A percentile compares a stretch with the other conserved stretches of the same genome.
Evolutionary conservation across 75 land plant species (phyloP).

Genomic region (Pinus albicaulis): DNA sequence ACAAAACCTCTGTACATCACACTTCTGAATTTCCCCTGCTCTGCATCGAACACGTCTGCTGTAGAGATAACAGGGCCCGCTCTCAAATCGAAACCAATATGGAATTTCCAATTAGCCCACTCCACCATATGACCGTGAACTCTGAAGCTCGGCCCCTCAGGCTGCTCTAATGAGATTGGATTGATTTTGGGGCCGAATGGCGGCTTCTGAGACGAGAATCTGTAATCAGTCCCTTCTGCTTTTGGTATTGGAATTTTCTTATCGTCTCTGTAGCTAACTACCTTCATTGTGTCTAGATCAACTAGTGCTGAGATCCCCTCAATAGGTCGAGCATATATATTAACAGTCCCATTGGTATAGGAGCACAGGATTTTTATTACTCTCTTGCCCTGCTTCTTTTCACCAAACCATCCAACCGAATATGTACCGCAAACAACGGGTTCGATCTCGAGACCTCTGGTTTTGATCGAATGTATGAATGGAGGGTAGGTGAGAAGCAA

Average conservation of each 20-base stretch:
- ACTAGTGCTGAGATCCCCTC: slow-evolving; percentile 51
- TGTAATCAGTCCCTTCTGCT: slow-evolving; percentile 31
- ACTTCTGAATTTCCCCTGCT: slow-evolving; percentile 23
- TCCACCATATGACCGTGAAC: slow-evolving; percentile 48
- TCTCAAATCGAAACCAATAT: slow-evolving; percentile 36
- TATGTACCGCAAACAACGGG: slow-evolving; percentile 36
- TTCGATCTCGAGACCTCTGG: slow-evolving; percentile 32
- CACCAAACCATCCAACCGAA: slow-evolving; percentile 61
- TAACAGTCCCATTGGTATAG: slow-evolving; percentile 36
- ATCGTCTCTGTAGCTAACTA: not conserved
- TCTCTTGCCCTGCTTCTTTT: slow-evolving; percentile 26
- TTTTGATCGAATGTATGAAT: slow-evolving; percentile 33
- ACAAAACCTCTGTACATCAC: slow-evolving; percentile 50
- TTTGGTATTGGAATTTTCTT: not conserved
- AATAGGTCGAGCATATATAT: slow-evolving; percentile 56
- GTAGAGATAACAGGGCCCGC: slow-evolving; percentile 48
- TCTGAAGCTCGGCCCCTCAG: slow-evolving; percentile 18
- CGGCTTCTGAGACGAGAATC: slow-evolving; percentile 5
- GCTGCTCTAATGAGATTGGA: slow-evolving; percentile 31
- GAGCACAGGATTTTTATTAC: slow-evolving; percentile 42
- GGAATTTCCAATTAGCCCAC: slow-evolving; percentile 72
- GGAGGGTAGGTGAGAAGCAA: slow-evolving; percentile 29
- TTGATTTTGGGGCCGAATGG: slow-evolving; percentile 12
- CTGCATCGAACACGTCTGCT: slow-evolving; percentile 36
- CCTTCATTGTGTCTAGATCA: slow-evolving; percentile 39